Conservation (phyloP, 495 filamentous ascomycete species). For the Daldinia bambusicola region DNA sequence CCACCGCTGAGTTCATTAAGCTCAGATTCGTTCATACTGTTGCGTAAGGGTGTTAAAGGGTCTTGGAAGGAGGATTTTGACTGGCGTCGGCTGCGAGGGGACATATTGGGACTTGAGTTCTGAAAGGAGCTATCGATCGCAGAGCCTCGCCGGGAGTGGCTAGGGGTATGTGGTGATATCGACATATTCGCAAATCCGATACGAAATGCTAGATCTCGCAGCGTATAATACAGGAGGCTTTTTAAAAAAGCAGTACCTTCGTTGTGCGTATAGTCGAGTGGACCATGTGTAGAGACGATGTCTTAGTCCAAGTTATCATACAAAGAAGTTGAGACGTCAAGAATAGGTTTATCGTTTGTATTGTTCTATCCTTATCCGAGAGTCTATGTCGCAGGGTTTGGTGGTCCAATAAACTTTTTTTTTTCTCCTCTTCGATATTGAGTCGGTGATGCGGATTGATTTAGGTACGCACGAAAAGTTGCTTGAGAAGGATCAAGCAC, state of each 20-base stretch:
- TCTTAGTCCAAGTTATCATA: neutral
- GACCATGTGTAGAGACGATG: conserved; percentile 10
- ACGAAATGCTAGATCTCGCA: conserved; percentile 4
- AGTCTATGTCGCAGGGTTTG: conserved; percentile 16
- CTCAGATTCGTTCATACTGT: conserved; percentile 61
- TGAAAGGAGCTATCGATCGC: conserved; percentile 62
- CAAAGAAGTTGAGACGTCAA: conserved; percentile 1
- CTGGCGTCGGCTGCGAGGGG: conserved; percentile 56
- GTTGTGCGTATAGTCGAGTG: conserved; percentile 24
- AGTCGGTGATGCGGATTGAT: conserved; percentile 19
- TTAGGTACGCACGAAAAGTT: conserved; percentile 9
- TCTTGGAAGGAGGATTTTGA: conserved; percentile 72
- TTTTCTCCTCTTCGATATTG: conserved; percentile 6
- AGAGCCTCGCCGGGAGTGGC: conserved; percentile 73
- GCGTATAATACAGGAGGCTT: neutral
- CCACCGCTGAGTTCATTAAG: conserved; percentile 59
- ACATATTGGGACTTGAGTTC: conserved; percentile 56
- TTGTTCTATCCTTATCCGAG: conserved; percentile 5
- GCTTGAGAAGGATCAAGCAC: conserved; percentile 21
- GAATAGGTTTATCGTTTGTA: conserved; percentile 4
- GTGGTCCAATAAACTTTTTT: conserved; percentile 14
- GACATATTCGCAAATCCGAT: conserved; percentile 53
- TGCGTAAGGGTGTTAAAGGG: conserved; percentile 66
- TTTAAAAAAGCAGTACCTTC: conserved; percentile 3
- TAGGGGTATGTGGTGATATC: conserved; percentile 72